Evolutionary conservation across 2,329 filamentous ascomycete genomes (phyloP).

Genomic region (Exophiala alcalophila): DNA sequence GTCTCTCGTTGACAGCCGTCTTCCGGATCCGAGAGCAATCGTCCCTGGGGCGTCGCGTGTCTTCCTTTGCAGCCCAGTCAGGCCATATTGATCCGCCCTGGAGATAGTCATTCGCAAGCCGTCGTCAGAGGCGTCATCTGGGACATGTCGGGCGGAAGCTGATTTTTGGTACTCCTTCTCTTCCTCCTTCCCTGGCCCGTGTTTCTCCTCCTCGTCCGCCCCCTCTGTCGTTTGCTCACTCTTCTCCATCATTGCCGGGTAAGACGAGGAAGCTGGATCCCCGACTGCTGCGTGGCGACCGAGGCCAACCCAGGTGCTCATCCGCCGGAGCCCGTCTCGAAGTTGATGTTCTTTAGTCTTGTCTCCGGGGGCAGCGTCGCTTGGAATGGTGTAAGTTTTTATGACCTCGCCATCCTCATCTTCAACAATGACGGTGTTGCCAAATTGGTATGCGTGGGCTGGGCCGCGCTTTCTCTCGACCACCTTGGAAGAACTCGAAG

Average conservation of each 20-base stretch:
- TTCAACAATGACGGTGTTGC: constrained; percentile 68
- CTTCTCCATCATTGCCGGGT: too few species aligned
- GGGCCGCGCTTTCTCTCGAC: constrained; percentile 48
- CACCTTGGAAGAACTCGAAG: constrained; percentile 26
- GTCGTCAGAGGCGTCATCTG: constrained; percentile 42
- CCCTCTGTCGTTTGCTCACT: constrained; percentile 38
- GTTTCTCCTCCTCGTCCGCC: constrained; percentile 23
- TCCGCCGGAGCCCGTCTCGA: constrained; percentile 53
- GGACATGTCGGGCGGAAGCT: constrained; percentile 27
- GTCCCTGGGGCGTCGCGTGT: constrained; percentile 24
- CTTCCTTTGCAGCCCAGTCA: constrained; percentile 42
- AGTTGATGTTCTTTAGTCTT: constrained; percentile 35
- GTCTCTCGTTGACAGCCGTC: constrained; percentile 62
- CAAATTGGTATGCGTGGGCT: constrained; percentile 65
- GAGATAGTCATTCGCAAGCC: constrained; percentile 61
- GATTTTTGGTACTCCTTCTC: constrained; percentile 32
- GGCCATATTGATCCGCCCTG: constrained; percentile 39
- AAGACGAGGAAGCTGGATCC: constrained; percentile 9
- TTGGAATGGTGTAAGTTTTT: constrained; percentile 64
- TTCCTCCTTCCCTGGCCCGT: too few species aligned
- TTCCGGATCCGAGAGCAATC: constrained; percentile 38
- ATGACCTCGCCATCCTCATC: constrained; percentile 67
- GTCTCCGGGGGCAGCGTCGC: constrained; percentile 30
- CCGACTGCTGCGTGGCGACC: constrained; percentile 26
- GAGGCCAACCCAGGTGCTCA: constrained; percentile 60